Percentiles rank a stretch among this genome's conserved stretches.
Evolutionary conservation across 139 green algal species (phyloP).

Genomic region (Limnomonas spitsbergensis): DNA sequence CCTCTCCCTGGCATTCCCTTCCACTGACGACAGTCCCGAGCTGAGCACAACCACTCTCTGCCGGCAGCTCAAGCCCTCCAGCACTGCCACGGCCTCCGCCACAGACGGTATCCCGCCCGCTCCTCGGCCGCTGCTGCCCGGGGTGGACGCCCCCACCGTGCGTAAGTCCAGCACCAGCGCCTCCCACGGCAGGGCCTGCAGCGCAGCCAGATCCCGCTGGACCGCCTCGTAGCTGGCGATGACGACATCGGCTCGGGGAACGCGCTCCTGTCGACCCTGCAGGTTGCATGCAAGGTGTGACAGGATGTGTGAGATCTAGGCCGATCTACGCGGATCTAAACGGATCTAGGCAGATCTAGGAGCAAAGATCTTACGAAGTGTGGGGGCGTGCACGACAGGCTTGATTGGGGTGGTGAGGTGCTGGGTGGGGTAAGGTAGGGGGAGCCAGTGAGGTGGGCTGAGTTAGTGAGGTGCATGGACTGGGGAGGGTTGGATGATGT

Average conservation of each 20-base stretch:
- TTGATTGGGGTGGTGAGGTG: too few species aligned
- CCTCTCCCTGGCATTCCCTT: slow-evolving; percentile 22
- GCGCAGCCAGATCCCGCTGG: slow-evolving; percentile 39
- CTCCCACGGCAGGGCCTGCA: slow-evolving; percentile 64
- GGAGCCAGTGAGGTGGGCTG: too few species aligned
- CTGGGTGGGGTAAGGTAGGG: too few species aligned
- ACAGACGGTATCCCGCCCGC: neutral
- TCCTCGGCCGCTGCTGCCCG: neutral
- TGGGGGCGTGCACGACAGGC: too few species aligned
- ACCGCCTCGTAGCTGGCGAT: slow-evolving; percentile 67
- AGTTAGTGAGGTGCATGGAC: too few species aligned
- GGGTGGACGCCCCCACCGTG: too few species aligned
- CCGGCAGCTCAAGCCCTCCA: slow-evolving; percentile 26
- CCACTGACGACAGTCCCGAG: neutral
- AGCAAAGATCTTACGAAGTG: neutral
- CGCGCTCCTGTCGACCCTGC: neutral
- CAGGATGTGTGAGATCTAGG: neutral
- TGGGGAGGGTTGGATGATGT: too few species aligned
- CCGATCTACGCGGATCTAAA: neutral
- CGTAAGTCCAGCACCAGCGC: slow-evolving; percentile 70
- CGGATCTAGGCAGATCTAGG: neutral
- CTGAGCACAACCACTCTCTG: slow-evolving; percentile 50
- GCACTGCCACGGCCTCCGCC: neutral
- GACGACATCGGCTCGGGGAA: slow-evolving; percentile 74
- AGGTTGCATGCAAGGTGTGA: too few species aligned